These are phyloP conservation scores for Boletus rubropictus DNA, from an alignment of 768 basidiomycete genomes.

Conservation along the genomic window DNA sequence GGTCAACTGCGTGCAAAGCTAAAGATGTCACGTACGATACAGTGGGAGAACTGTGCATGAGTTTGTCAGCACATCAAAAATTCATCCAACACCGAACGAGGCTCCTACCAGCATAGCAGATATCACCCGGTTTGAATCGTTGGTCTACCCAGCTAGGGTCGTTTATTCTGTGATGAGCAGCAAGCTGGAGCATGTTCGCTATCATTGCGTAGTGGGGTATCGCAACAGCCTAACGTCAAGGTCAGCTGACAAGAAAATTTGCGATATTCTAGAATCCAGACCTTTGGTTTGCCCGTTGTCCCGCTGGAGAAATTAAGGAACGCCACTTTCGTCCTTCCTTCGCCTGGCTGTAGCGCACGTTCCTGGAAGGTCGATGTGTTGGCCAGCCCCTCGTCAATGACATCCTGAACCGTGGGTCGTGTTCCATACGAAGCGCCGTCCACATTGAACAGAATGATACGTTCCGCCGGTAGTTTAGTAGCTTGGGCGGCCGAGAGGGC, in stretches of 20 bases:
- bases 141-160: constrained; percentile 41
- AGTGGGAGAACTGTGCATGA: constrained; percentile 47
- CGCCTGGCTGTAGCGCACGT: constrained; percentile 46
- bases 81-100: not conserved
- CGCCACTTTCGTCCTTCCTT: constrained; percentile 65
- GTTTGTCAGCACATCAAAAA: not conserved
- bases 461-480: constrained; percentile 38
- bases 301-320: constrained; percentile 71
- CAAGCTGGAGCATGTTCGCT: constrained; percentile 57
- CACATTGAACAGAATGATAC: constrained; percentile 39
- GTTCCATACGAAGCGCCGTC: constrained; percentile 7
- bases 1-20: not conserved
- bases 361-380: constrained; percentile 41
- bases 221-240: constrained; percentile 43
- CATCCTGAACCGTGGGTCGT: constrained; percentile 37
- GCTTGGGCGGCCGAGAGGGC: constrained; percentile 42
- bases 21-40: constrained; percentile 43
- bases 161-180: constrained; percentile 46
- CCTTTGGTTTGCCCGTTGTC: constrained; percentile 73
- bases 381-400: constrained; percentile 46
- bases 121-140: constrained; percentile 56
- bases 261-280: constrained; percentile 13
- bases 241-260: not conserved
- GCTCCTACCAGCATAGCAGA: constrained; percentile 50
- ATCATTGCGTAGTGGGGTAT: constrained; percentile 57